These are phyloP conservation scores for Tricholoma flavovirens DNA, from an alignment of 768 basidiomycete genomes.

Conservation along the genomic window DNA sequence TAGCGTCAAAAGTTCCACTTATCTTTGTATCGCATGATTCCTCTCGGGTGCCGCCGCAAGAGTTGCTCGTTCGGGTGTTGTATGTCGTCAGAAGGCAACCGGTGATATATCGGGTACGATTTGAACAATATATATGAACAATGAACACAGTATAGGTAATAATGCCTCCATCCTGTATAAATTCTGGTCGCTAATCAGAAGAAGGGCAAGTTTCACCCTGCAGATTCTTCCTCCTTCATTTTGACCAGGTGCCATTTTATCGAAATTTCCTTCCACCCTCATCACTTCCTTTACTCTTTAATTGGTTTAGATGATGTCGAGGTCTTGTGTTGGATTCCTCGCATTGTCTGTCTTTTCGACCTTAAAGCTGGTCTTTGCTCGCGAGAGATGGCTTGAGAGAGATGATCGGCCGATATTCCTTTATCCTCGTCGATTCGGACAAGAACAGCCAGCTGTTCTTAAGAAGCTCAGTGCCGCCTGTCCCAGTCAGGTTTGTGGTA, in stretches of 20 bases:
- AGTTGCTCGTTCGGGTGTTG: no score
- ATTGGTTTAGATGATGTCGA: constrained; percentile 26
- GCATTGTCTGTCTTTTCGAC: constrained; percentile 21
- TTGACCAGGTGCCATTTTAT: constrained; percentile 41
- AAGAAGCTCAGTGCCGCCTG: constrained; percentile 41
- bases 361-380: constrained; percentile 30
- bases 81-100: no score
- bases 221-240: constrained; percentile 20
- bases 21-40: no score
- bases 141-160: neutral
- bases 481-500: constrained; percentile 42
- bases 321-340: constrained; percentile 20
- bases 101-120: neutral
- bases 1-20: no score
- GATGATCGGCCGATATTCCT: constrained; percentile 39
- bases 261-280: constrained; percentile 9
- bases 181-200: neutral
- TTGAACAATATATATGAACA: neutral
- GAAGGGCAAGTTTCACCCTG: constrained; percentile 32
- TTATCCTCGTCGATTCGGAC: constrained; percentile 48
- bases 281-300: constrained; percentile 18
- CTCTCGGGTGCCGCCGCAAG: no score
- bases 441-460: constrained; percentile 44
- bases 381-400: constrained; percentile 44
- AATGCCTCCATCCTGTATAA: neutral